These are phyloP conservation scores for Pisolithus tinctorius DNA, from an alignment of 768 basidiomycete genomes.

Conservation along the genomic window DNA sequence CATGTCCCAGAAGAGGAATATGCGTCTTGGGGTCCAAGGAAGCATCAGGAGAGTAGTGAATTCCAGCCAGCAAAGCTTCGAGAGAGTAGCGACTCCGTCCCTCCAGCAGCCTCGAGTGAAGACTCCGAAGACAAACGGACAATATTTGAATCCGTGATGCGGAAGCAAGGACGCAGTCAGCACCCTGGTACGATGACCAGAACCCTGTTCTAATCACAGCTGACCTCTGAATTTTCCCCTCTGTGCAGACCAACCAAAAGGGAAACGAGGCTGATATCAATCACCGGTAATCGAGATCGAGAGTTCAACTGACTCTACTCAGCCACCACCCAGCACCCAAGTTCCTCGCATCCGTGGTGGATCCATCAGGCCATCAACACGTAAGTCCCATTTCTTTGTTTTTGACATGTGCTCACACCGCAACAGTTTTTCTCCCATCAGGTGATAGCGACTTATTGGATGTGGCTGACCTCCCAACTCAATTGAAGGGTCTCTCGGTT, in stretches of 20 bases:
- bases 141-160: background rate
- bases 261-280: background rate
- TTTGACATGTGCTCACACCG: background rate
- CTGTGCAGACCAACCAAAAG: background rate
- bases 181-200: background rate
- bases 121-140: background rate
- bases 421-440: background rate
- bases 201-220: too few relatives aligned
- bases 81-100: too few relatives aligned
- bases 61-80: too few relatives aligned
- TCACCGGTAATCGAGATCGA: background rate
- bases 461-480: background rate
- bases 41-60: too few relatives aligned
- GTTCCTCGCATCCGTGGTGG: background rate
- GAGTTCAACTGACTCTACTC: background rate
- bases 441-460: background rate
- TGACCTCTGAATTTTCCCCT: background rate
- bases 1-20: background rate
- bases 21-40: background rate
- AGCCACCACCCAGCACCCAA: too few relatives aligned
- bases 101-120: background rate
- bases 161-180: background rate
- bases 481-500: background rate
- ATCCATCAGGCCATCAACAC: background rate
- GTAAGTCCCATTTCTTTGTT: background rate